Base-by-base conservation (phyloP, 192 early-diverging fungal genomes). In the Mycoemilia scoparia region DNA sequence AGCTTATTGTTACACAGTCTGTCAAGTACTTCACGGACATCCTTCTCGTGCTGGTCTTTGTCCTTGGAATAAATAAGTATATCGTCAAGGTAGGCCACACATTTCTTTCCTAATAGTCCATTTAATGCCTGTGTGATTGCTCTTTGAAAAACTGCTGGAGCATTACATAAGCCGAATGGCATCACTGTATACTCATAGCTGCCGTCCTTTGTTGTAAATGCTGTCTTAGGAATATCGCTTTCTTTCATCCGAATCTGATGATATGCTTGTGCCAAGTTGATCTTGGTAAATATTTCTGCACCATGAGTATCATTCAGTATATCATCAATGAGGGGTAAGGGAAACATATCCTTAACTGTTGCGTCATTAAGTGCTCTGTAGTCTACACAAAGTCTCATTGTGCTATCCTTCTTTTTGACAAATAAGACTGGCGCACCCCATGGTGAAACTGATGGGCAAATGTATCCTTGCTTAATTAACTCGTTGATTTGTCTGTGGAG, bases 121-220 rank as follows among this genome's bases (percentile, higher is more conserved):
- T 30, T 1, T 17, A 79, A 42, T 0, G 66, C 29, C 2, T 59
- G 41, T 24, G 68, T 67, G 11, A 73, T 66, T 1, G 64, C 28
- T 0, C 37, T 34, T 40, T 68, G 60, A 43, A 82, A 79, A 0
- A 60, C 49, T 0, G 59, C 69, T 0, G 73, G 69, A 0, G 64
- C 66, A 41, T 76, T 77, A 12, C 51, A 58, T 2, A 79, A 31
- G 0, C 76, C 74, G 36, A 76, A 74, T 0, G 73, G 73, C 34
- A 82, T 30, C 3, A 77, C 73, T 0, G 34, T 20, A 26, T 51
- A 73, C 37, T 79, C 48, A 41, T 39, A 79, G 1, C 32, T 43
- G 1, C 62, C 57, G 0, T 43, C 45, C 0, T 36, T 21, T 0
- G 66, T 61, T 0, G 36, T 11, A 29, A 68, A 71, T 5, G 69